phyloP scores from a whole-genome alignment of 495 filamentous ascomycete genomes.

The Hapsidospora chrysogenum region DNA sequence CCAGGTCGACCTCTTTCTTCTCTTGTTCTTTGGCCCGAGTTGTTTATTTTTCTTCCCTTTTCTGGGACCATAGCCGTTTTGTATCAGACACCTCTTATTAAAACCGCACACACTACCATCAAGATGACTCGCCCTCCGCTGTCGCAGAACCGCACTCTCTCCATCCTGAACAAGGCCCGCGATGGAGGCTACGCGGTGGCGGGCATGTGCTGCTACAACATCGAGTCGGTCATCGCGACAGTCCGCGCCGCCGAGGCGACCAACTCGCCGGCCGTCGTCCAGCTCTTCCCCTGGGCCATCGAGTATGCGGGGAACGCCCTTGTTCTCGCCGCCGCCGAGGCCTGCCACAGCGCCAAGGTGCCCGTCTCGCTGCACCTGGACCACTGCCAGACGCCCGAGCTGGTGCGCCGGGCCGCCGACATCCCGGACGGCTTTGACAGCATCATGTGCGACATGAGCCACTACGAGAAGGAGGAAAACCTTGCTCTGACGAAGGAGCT shows the following conservation, averaged over 20 bases:
- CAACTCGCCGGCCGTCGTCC: constrained; percentile 59
- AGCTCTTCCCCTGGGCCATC: constrained; percentile 78
- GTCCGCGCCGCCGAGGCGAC: constrained; percentile 64
- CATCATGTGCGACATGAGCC: constrained; percentile 74
- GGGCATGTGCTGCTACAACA: constrained; percentile 40
- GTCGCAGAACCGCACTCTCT: neutral
- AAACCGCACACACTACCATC: no score
- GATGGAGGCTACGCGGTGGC: neutral
- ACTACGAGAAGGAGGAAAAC: constrained; percentile 74
- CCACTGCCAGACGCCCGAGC: constrained; percentile 58
- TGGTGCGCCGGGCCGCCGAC: constrained; percentile 49
- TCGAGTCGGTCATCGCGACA: constrained; percentile 65
- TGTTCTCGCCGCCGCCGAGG: constrained; percentile 19
- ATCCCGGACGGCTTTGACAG: constrained; percentile 50
- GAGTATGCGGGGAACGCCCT: constrained; percentile 44
- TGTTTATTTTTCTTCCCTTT: no score
- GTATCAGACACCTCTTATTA: no score
- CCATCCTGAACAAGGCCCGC: neutral
- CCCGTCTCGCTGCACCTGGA: constrained; percentile 63
- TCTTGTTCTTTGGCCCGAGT: no score
- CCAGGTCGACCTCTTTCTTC: no score
- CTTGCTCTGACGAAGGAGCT: constrained; percentile 54
- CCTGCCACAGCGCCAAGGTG: constrained; percentile 46
- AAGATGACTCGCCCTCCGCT: no score
- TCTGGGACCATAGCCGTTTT: no score